Conservation (phyloP, 148 eudicot genomes). For the Cornus kousa region DNA sequence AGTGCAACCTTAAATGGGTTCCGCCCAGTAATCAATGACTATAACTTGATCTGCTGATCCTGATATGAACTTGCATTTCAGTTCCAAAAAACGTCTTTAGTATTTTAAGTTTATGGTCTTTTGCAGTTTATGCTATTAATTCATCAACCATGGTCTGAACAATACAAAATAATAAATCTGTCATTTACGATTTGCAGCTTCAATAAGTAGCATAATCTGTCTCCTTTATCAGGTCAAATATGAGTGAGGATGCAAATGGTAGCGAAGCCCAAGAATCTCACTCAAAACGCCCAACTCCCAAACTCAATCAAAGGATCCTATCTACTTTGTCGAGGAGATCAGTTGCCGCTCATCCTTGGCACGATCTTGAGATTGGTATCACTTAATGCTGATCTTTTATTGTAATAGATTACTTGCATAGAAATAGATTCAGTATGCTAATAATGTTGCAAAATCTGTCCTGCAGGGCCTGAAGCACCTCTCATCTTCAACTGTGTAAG, state of each 20-base stretch:
- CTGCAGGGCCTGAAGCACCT: constrained; percentile 71
- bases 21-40: too few species aligned
- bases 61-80: too few species aligned
- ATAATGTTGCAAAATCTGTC: not conserved
- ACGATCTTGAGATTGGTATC: constrained; percentile 72
- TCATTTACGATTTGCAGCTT: not conserved
- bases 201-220: not conserved
- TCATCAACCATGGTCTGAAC: too few species aligned
- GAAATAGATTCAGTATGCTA: too few species aligned
- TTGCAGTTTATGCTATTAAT: too few species aligned
- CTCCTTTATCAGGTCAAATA: not conserved
- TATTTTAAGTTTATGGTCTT: not conserved
- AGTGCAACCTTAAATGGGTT: too few species aligned
- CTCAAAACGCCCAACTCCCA: constrained; percentile 3
- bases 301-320: constrained; percentile 57
- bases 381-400: too few species aligned
- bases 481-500: constrained; percentile 59
- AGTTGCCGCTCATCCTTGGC: constrained; percentile 79
- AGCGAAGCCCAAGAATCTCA: too few species aligned
- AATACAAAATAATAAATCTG: not conserved
- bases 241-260: not conserved
- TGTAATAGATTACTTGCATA: not conserved
- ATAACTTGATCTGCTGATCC: too few species aligned
- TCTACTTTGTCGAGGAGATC: constrained; percentile 55
- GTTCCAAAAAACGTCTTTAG: too few species aligned